Conservation (phyloP, 2,329 filamentous ascomycete species). For the Ilyonectria sp. region DNA sequence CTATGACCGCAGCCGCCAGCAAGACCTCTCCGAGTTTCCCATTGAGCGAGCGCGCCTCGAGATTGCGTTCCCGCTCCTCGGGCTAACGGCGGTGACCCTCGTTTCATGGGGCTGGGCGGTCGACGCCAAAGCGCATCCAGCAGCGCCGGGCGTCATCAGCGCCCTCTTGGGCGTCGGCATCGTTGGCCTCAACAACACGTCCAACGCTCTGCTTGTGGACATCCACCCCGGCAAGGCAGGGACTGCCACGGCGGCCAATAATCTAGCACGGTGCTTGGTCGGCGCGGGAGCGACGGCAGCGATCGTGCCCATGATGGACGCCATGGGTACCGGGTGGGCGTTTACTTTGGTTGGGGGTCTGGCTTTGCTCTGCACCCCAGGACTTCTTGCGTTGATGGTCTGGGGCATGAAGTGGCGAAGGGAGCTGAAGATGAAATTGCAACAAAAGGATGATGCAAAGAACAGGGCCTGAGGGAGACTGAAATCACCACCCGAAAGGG, state of each 20-base stretch:
- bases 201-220: slow-evolving; percentile 69
- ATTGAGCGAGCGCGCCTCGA: slow-evolving; percentile 67
- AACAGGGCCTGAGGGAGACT: not conserved
- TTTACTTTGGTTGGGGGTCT: slow-evolving; percentile 64
- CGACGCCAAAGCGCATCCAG: slow-evolving; percentile 58
- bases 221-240: slow-evolving; percentile 67
- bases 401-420: slow-evolving; percentile 62
- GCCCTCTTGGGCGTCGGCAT: slow-evolving; percentile 64
- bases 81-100: slow-evolving; percentile 63
- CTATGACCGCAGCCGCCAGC: slow-evolving; percentile 67
- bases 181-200: slow-evolving; percentile 69
- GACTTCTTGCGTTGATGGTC: slow-evolving; percentile 58
- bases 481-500: not conserved
- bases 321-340: slow-evolving; percentile 66
- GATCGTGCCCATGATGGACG: slow-evolving; percentile 66
- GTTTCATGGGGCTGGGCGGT: slow-evolving; percentile 69
- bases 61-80: slow-evolving; percentile 65
- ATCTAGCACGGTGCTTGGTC: slow-evolving; percentile 68
- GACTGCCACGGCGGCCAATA: slow-evolving; percentile 70
- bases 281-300: slow-evolving; percentile 68
- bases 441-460: slow-evolving; percentile 38
- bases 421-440: slow-evolving; percentile 48
- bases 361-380: slow-evolving; percentile 57
- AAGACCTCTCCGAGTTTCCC: slow-evolving; percentile 64
- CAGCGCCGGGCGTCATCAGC: slow-evolving; percentile 63